Base-by-base conservation (phyloP, 257 asterid species). In the Verbena officinalis region DNA sequence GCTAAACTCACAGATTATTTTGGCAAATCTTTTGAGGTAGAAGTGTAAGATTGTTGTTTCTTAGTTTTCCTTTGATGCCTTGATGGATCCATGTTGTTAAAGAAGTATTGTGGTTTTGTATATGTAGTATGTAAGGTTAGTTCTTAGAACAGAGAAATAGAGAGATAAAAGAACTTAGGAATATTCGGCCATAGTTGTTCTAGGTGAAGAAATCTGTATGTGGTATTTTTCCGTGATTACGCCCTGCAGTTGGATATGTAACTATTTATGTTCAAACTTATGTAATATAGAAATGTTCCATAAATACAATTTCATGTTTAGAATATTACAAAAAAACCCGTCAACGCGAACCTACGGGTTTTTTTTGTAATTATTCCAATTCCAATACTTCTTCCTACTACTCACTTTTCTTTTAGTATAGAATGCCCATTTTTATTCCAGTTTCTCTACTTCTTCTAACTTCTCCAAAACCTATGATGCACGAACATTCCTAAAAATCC, bases 111-210 rank as follows among this genome's bases (percentile, higher is more conserved):
- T 44, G 15, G 15, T 44, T 44, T 44, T 44, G 51, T 15, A 16
- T 44, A 15, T 16, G 4, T 44, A 3, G 22, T 45, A 11, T 67
- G 65, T 55, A 66, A 14, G 9, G 16, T 51, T 53, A 65, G 23
- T 50, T 40, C 43, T 56, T 36, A 42, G 45, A 27, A 31, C 54
- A 14, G 31, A 48, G 13, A 48, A 40, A 12, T 13, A 42, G 5
- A 36, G 33, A 67, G 21, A 57, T 5, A 44, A 33, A 24, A n/a
- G 8, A n/a, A 44, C 4, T 17, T 49, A 49, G 54, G 45, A 38
- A 36, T 15, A 0, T 38, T 48, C 30, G 15, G n/a, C 12, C 7
- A 13, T 46, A 49, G n/a, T n/a, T n/a, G n/a, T n/a, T 46, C 12
- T 15, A 23, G 31, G 36, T 17, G 21, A 50, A 51, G 43, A 17